phyloP scores from a whole-genome alignment of 208 protist genomes.

The Leptomonas seymouri region DNA sequence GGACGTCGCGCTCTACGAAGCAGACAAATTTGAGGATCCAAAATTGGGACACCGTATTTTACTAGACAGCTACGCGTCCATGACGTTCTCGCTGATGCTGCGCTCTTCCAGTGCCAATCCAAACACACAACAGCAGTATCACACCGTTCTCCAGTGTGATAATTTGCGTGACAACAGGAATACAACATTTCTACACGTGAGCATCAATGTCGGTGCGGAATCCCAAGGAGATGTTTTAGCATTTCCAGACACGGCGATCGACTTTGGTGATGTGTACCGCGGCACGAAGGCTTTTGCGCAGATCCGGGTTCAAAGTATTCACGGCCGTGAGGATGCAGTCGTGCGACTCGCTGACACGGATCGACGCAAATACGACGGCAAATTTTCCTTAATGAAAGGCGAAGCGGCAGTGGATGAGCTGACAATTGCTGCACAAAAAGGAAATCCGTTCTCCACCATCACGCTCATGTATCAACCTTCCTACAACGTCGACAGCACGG shows the following conservation, averaged over 20 bases:
- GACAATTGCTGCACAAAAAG: constrained; percentile 51
- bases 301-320: constrained; percentile 48
- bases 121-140: constrained; percentile 45
- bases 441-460: constrained; percentile 29
- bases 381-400: constrained; percentile 56
- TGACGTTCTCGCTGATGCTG: constrained; percentile 79
- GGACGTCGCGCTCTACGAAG: constrained; percentile 72
- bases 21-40: constrained; percentile 77
- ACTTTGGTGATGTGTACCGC: constrained; percentile 86
- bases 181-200: constrained; percentile 65
- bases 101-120: constrained; percentile 41
- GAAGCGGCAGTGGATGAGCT: constrained; percentile 61
- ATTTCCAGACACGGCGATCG: constrained; percentile 51
- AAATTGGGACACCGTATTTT: constrained; percentile 66
- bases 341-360: constrained; percentile 50
- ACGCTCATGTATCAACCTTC: constrained; percentile 65
- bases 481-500: constrained; percentile 55
- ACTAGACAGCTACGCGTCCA: constrained; percentile 68
- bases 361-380: constrained; percentile 56
- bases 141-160: constrained; percentile 77
- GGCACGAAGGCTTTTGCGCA: constrained; percentile 51
- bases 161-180: constrained; percentile 80
- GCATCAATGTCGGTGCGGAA: constrained; percentile 62
- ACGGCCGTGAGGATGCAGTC: constrained; percentile 54
- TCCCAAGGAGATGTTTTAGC: constrained; percentile 71